Conservation (phyloP, 495 filamentous ascomycete genomes). For the Sphaerosporella brunnea region DNA sequence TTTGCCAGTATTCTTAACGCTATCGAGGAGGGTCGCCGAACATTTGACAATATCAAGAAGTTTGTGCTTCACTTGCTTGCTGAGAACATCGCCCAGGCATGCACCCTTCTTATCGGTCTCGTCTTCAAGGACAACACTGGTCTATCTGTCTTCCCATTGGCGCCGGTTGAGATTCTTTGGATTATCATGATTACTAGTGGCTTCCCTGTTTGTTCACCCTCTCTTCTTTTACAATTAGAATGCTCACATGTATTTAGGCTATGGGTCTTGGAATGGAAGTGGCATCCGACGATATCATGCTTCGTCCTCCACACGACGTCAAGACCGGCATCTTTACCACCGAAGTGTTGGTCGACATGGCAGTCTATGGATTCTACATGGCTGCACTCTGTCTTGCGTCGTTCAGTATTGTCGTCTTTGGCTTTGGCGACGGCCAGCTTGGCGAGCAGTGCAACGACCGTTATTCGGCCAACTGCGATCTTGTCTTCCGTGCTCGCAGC, state of each 20-base stretch:
- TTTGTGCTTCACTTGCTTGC: slow-evolving; percentile 57
- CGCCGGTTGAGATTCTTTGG: slow-evolving; percentile 60
- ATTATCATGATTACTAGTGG: slow-evolving; percentile 62
- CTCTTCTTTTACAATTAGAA: no score
- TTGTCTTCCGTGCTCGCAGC: slow-evolving; percentile 56
- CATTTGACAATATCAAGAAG: slow-evolving; percentile 67
- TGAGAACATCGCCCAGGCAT: slow-evolving; percentile 55
- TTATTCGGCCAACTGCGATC: slow-evolving; percentile 39
- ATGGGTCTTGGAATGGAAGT: slow-evolving; percentile 59
- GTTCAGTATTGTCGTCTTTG: slow-evolving; percentile 49
- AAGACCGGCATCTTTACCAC: slow-evolving; percentile 51
- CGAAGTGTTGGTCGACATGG: slow-evolving; percentile 50
- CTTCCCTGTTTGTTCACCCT: no score
- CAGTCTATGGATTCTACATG: slow-evolving; percentile 55
- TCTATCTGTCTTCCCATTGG: slow-evolving; percentile 53
- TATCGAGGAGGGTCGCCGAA: slow-evolving; percentile 51
- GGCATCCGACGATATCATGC: slow-evolving; percentile 49
- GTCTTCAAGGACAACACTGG: slow-evolving; percentile 46
- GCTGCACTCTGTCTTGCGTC: slow-evolving; percentile 46
- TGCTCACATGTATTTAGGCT: no score
- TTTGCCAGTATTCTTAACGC: slow-evolving; percentile 60
- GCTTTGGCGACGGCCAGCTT: slow-evolving; percentile 48
- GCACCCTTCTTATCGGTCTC: slow-evolving; percentile 50
- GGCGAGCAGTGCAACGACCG: slow-evolving; percentile 44
- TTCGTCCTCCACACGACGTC: slow-evolving; percentile 44